Evolutionary conservation across 176 grass and related monocot genomes (phyloP).

Genomic region (Bonia amplexicaulis): DNA sequence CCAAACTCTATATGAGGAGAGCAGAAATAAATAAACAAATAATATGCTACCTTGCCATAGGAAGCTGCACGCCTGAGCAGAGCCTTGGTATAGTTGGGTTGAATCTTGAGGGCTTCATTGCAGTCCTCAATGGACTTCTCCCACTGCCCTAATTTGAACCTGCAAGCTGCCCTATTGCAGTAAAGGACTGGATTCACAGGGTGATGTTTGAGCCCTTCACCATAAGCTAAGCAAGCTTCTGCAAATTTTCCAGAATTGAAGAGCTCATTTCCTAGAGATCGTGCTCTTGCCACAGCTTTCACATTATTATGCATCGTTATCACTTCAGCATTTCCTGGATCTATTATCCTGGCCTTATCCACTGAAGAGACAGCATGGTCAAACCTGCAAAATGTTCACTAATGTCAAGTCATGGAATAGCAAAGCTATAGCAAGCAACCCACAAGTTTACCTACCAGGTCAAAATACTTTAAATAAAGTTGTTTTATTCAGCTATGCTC

Average conservation of each 20-base stretch:
- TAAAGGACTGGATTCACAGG: constrained; percentile 80
- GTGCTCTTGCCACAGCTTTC: constrained; percentile 66
- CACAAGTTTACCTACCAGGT: neutral
- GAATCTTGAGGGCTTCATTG: constrained; percentile 86
- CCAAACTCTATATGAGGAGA: constrained; percentile 8
- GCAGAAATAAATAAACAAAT: neutral
- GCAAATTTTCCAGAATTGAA: constrained; percentile 80
- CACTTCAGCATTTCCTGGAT: constrained; percentile 61
- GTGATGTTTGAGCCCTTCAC: constrained; percentile 78
- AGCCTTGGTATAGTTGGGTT: constrained; percentile 90
- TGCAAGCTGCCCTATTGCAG: constrained; percentile 93
- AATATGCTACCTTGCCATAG: constrained; percentile 58
- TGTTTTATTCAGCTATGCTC: neutral
- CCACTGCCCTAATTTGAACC: constrained; percentile 84
- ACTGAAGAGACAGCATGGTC: constrained; percentile 70
- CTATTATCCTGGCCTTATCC: constrained; percentile 70
- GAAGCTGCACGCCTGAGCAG: constrained; percentile 93
- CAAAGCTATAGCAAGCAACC: neutral
- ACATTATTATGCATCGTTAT: constrained; percentile 57
- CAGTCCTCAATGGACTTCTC: constrained; percentile 91
- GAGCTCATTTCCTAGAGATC: constrained; percentile 80
- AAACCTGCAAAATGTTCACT: constrained; percentile 56
- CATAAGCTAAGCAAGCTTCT: constrained; percentile 84
- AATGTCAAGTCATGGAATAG: constrained; percentile 24
- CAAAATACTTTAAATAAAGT: constrained; percentile 29